Evolutionary conservation across 805 yeast species (phyloP).

Genomic region (Saccharomyces paradoxus): DNA sequence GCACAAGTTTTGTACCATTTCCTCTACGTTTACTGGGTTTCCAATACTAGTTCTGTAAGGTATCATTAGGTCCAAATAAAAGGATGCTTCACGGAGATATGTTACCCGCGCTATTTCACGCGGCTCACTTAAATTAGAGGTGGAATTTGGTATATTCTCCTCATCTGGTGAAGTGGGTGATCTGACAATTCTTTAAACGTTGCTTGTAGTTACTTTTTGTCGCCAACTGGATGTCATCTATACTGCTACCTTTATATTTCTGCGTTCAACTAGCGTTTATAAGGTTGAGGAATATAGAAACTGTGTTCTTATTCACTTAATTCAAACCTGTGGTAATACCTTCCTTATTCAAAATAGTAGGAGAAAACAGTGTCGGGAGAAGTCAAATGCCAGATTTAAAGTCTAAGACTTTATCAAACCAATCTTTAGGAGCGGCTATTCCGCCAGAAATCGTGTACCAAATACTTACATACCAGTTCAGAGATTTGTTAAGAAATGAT

Average conservation of each 20-base stretch:
- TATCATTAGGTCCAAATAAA: no score
- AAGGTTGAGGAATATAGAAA: not conserved
- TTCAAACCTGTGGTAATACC: not conserved
- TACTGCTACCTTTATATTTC: not conserved
- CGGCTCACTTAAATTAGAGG: not conserved
- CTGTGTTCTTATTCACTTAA: not conserved
- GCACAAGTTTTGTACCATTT: not conserved
- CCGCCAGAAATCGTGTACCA: constrained; percentile 51
- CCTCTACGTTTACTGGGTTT: not conserved
- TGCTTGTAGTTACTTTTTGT: not conserved
- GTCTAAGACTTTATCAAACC: not conserved
- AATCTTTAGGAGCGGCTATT: constrained; percentile 12
- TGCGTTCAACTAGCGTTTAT: not conserved
- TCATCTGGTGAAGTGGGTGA: not conserved
- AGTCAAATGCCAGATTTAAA: constrained; percentile 3
- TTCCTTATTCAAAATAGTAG: not conserved
- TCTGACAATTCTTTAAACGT: not conserved
- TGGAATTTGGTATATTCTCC: not conserved
- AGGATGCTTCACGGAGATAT: not conserved
- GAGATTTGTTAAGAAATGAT: constrained; percentile 43
- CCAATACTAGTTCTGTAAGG: no score
- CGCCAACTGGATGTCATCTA: not conserved
- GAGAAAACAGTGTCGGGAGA: not conserved
- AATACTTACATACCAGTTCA: constrained; percentile 46
- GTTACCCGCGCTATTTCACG: not conserved